Base-by-base conservation (phyloP, 2,329 filamentous ascomycete species). In the Xylariaceae sp. region DNA sequence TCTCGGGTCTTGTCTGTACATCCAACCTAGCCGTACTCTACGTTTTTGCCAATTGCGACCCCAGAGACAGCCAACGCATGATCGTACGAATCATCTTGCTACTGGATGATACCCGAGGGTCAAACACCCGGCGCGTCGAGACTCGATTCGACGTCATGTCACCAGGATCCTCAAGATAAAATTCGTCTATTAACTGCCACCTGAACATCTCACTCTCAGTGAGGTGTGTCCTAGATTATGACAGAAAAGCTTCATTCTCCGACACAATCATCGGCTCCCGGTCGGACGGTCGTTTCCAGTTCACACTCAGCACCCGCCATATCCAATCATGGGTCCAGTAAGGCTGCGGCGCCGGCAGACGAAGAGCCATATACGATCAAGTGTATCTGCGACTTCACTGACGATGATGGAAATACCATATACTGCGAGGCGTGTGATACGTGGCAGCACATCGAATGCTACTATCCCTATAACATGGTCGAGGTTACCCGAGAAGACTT, bases 391-490 rank as follows among this genome's bases (percentile, higher is more conserved):
- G 87, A 87, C 74, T 97, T 89, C 75, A 80, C 86, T 74, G 92
- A 96, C 78, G 94, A 99, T 80, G 94, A 99, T 80, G 94, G 94
- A 76, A 93, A 90, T 75, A 99, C 94, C 61, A 95, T 99, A 63
- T 91, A 92, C 75, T 99, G 94, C 81, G 94, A 97, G 73, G 85
- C 82, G 60, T 99, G 94, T 80, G 90, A 96, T 73, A 94, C 92
- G 53, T 99, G 94, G 94, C 94, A 99, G 76, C 94, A 99, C 76
- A 96, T 96, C 69, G 88, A 92, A 73, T 99, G 94, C 77, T 97
- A 96, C 77, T 97, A 97, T 73, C 84, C 84, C 18, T 74, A 84
- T 64, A 89, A 90, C 68, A 83, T 85, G 72, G 82, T 86, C 74
- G 81, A 89, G 80, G 82, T 89, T 77, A 76, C 92, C 74, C 75